Evolutionary conservation across 768 basidiomycete genomes (phyloP).

Genomic region (Trametes cubensis): DNA sequence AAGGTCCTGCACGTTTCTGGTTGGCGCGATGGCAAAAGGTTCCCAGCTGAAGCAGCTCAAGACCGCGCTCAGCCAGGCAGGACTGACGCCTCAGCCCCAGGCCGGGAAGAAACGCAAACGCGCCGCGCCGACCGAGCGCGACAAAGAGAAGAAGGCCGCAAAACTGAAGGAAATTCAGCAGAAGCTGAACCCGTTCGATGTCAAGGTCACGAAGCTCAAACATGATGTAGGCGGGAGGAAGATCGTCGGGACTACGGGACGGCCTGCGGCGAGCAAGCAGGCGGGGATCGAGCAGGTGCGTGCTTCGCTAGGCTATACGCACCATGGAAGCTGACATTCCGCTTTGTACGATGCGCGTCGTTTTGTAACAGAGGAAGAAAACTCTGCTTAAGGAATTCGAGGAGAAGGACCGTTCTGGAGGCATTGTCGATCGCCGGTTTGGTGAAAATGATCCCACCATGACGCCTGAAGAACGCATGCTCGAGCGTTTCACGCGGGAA

Average conservation of each 20-base stretch:
- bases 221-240: constrained; percentile 91
- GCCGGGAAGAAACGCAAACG: constrained; percentile 74
- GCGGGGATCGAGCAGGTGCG: constrained; percentile 87
- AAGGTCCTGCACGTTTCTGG: not conserved
- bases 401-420: constrained; percentile 79
- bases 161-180: constrained; percentile 84
- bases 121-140: constrained; percentile 60
- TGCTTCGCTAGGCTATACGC: not conserved
- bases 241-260: constrained; percentile 79
- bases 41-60: constrained; percentile 94
- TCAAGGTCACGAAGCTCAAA: constrained; percentile 88
- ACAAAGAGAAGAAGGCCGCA: constrained; percentile 79
- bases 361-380: constrained; percentile 68
- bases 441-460: constrained; percentile 93
- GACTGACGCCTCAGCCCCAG: constrained; percentile 63
- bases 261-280: constrained; percentile 87
- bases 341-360: not conserved
- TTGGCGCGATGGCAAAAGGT: constrained; percentile 64
- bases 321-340: too few species aligned
- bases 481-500: constrained; percentile 93
- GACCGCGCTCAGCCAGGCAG: constrained; percentile 76
- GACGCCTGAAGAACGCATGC: constrained; percentile 95
- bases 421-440: constrained; percentile 91
- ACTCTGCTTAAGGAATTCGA: constrained; percentile 87
- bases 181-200: constrained; percentile 91